A percentile compares a stretch with the other conserved stretches of the same genome.
Evolutionary conservation across 108 stramenopile species (phyloP).

Genomic region (Seminavis robusta): DNA sequence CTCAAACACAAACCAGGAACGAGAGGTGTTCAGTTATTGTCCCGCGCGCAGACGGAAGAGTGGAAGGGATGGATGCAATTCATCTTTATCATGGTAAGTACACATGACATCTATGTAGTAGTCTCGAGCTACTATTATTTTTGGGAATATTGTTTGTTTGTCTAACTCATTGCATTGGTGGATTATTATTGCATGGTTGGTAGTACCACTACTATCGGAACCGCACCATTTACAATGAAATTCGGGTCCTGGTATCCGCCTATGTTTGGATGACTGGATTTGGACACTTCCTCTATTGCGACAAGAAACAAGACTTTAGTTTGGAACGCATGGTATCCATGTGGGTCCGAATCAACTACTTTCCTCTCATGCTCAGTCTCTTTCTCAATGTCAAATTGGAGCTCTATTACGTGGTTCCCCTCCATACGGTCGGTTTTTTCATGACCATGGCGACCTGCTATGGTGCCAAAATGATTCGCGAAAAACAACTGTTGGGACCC

Average conservation of each 20-base stretch:
- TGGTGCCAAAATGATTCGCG: conserved; percentile 28
- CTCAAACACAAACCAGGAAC: conserved; percentile 31
- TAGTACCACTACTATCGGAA: conserved; percentile 90
- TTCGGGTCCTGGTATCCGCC: conserved; percentile 89
- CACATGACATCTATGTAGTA: conserved; percentile 1
- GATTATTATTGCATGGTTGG: conserved; percentile 55
- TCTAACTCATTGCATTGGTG: background rate
- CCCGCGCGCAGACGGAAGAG: conserved; percentile 75
- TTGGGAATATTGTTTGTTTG: no score
- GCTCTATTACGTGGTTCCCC: conserved; percentile 92
- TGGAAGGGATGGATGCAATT: conserved; percentile 98
- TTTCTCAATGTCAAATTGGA: conserved; percentile 76
- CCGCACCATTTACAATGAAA: conserved; percentile 87
- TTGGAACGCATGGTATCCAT: conserved; percentile 85
- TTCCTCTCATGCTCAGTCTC: conserved; percentile 78
- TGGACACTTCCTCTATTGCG: conserved; percentile 38
- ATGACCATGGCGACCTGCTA: conserved; percentile 67
- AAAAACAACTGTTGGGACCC: conserved; percentile 25
- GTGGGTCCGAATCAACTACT: conserved; percentile 91
- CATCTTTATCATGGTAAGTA: conserved; percentile 57
- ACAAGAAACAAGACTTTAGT: conserved; percentile 86
- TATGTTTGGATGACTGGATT: conserved; percentile 71
- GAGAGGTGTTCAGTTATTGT: conserved; percentile 45
- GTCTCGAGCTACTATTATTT: background rate
- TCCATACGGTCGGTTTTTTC: conserved; percentile 83